A percentile compares a stretch with the other conserved stretches of the same genome.
Evolutionary conservation across 495 filamentous ascomycete species (phyloP).

Genomic region (Penicillium soppii): DNA sequence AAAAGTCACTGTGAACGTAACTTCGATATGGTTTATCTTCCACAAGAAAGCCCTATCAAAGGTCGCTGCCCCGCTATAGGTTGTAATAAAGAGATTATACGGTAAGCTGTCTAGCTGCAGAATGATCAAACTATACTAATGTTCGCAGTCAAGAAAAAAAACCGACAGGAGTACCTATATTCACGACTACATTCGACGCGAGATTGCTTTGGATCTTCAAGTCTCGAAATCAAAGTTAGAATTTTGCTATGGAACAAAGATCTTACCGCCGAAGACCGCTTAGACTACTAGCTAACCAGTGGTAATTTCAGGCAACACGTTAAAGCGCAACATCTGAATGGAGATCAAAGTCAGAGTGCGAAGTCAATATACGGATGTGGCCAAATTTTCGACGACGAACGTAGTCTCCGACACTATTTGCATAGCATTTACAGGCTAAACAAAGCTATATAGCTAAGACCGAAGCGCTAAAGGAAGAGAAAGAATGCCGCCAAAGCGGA

Average conservation of each 20-base stretch:
- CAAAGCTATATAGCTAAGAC: conserved; percentile 16
- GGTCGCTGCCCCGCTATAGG: conserved; percentile 5
- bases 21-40: conserved; percentile 1
- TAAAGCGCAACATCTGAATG: conserved; percentile 13
- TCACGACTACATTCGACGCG: neutral
- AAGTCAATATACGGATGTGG: conserved; percentile 8
- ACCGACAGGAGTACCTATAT: conserved; percentile 7
- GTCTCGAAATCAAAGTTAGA: conserved; percentile 4
- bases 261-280: conserved; percentile 9
- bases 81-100: conserved; percentile 4
- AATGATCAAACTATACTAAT: too few relatives aligned
- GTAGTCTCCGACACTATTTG: conserved; percentile 16
- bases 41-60: conserved; percentile 3
- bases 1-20: neutral
- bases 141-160: conserved; percentile 1
- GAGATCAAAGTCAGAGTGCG: neutral
- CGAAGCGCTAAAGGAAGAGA: conserved; percentile 11
- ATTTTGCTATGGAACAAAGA: conserved; percentile 9
- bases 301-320: conserved; percentile 17
- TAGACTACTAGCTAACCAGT: conserved; percentile 15
- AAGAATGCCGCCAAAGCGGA: conserved; percentile 11
- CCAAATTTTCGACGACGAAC: conserved; percentile 12
- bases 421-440: conserved; percentile 13
- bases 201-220: neutral
- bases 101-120: too few relatives aligned